These are phyloP conservation scores for Saccharomycopsis oosterbeekiorum DNA, from an alignment of 805 yeast genomes.

Conservation along the genomic window DNA sequence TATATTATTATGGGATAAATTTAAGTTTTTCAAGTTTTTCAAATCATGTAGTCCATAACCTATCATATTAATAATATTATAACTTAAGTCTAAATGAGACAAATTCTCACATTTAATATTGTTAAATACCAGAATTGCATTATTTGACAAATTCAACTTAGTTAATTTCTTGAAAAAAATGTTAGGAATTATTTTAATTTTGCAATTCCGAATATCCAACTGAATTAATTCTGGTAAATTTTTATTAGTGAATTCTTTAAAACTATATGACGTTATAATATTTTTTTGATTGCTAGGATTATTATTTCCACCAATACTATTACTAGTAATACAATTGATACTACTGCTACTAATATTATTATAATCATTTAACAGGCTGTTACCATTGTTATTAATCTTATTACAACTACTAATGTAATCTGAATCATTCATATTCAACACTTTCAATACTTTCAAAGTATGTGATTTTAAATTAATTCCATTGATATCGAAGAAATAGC, in stretches of 20 bases:
- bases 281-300: neutral
- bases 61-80: constrained; percentile 6
- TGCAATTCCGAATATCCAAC: constrained; percentile 2
- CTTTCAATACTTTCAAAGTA: neutral
- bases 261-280: neutral
- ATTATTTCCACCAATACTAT: neutral
- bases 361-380: neutral
- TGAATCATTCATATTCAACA: neutral
- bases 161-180: neutral
- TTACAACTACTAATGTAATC: neutral
- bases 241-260: constrained; percentile 5
- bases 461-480: neutral
- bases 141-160: neutral
- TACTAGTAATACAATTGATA: neutral
- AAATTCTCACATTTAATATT: constrained; percentile 10
- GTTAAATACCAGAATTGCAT: constrained; percentile 9
- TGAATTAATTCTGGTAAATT: constrained; percentile 2
- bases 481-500: neutral
- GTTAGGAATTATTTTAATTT: constrained; percentile 4
- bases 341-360: constrained; percentile 2
- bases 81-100: constrained; percentile 4
- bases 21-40: constrained; percentile 1
- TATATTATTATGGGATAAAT: constrained; percentile 9
- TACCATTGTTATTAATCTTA: neutral
- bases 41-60: neutral